Base-by-base conservation (phyloP, 768 basidiomycete genomes). In the Lactarius quietus region DNA sequence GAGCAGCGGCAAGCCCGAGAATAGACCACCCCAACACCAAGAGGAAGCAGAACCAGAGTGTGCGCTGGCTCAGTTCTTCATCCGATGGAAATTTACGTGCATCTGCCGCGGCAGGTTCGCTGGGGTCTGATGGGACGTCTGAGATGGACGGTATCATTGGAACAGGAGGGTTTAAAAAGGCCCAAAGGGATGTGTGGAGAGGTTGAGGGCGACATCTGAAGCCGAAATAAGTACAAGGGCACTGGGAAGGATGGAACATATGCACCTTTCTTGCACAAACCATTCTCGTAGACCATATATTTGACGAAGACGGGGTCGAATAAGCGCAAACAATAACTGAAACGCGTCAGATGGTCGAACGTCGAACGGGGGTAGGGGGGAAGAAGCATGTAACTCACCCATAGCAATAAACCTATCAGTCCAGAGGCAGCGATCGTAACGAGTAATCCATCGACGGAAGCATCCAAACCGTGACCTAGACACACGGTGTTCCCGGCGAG, bases 251-350 rank as follows among this genome's bases (percentile, higher is more conserved):
- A 18, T 10, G 10, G 23, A 41, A 51, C 3, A 29, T 3, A 81
- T 86, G 76, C 72, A 92, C 89, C 83, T 82, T 74, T 80, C 83
- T 54, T 83, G 84, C 18, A 87, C 81, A 73, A 92, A 92, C 90
- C 90, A 92, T 72, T 90, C 88, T 71, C 90, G 78, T 56, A 87
- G 73, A 23, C 78, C 87, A 69, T 91, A 92, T 17, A 92, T 72
- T 77, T 90, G 87, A 62, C 89, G 83, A 70, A 84, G 86, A 61
- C 82, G 84, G 17, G 90, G 89, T 45, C 90, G 81, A 26, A 90
- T 67, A 54, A 86, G 74, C 29, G 86, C 89, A 74, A 92, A 92
- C 52, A 84, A 67, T 55, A 86, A 73, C 90, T 91, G 57, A 54
- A 38, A 61, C 18, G 52, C 23, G 29, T 33, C 51, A 45, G 14